phyloP scores from a whole-genome alignment of 2,329 filamentous ascomycete species.

The Diplodia intermedia region DNA sequence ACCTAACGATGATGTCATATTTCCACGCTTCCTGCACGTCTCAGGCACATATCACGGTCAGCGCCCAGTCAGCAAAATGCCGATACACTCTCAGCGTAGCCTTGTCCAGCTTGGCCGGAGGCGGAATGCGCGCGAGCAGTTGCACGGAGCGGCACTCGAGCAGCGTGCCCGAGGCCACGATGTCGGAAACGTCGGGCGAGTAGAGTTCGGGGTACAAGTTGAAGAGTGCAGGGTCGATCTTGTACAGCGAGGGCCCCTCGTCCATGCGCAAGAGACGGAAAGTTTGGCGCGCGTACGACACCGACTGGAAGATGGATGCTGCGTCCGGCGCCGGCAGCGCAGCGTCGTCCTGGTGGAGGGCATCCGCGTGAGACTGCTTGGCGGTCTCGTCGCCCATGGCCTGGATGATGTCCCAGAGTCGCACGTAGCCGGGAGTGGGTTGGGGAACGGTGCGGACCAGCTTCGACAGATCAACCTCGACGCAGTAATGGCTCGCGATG shows the following conservation, averaged over 20 bases:
- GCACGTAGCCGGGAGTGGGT: not conserved
- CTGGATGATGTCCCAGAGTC: not conserved
- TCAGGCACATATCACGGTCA: not conserved
- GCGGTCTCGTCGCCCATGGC: not conserved
- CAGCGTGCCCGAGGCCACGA: not conserved
- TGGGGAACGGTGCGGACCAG: not conserved
- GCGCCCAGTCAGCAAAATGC: not conserved
- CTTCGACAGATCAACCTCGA: not conserved
- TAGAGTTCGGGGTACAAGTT: not conserved
- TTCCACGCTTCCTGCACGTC: no score
- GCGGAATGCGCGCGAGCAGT: not conserved
- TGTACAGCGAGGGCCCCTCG: not conserved
- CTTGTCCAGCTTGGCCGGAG: not conserved
- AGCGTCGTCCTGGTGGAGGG: no score
- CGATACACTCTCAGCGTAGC: not conserved
- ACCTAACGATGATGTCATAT: no score
- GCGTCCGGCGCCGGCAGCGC: not conserved
- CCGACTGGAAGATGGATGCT: not conserved
- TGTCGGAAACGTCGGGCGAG: not conserved
- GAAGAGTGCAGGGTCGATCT: not conserved
- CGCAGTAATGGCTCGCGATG: not conserved
- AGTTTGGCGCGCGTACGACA: not conserved
- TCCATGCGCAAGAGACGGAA: not conserved
- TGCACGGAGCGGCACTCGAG: not conserved
- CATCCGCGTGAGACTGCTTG: not conserved